Evolutionary conservation across 345 rosid species (phyloP), one percentile per base, ranked within the genome.

Genomic region (Acer yangbiense): DNA sequence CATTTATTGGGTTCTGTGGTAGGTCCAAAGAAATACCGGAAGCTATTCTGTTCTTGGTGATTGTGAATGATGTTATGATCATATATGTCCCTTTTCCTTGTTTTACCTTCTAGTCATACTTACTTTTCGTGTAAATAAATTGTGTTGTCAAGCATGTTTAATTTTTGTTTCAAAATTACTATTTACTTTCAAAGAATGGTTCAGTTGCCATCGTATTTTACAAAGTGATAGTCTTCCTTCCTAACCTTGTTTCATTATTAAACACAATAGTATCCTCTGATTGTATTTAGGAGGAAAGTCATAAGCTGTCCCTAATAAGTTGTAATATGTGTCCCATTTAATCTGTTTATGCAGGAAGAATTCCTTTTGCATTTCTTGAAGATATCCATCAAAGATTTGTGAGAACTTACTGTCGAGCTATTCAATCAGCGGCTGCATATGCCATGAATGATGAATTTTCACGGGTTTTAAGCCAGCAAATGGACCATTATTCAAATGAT

Each of bases 401-500:
- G 57, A 83, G 44, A 80, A 81, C 82, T 0, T 87, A 87, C 8
- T 81, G 82, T 9, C 81, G 79, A 2, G 84, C 85, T 50, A 77
- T 84, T 76, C 83, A 60, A 35, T 76, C 85, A 23, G 88, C 92
- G 9, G 60, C 86, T 7, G 84, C 88, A 8, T 89, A 89, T 71
- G 87, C 87, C 39, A 87, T 87, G 92, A 87, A 89, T 44, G 88
- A 86, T 18, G 92, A 89, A 20, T 89, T 89, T 50, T 89, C 87
- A 4, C 72, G 90, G 77, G 67, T 87, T 21, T 50, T 87, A 65
- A 72, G 88, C 77, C 89, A 80, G 23, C 88, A 83, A 81, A 87
- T 89, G 85, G 87, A 87, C 0, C 76, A 83, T 68, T 87, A 69
- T 60, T 86, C 87, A 7, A 85, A 66, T 50, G 84, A 86, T 64